phyloP scores from a whole-genome alignment of 2,329 filamentous ascomycete genomes.

The Pyrenophora teres region DNA sequence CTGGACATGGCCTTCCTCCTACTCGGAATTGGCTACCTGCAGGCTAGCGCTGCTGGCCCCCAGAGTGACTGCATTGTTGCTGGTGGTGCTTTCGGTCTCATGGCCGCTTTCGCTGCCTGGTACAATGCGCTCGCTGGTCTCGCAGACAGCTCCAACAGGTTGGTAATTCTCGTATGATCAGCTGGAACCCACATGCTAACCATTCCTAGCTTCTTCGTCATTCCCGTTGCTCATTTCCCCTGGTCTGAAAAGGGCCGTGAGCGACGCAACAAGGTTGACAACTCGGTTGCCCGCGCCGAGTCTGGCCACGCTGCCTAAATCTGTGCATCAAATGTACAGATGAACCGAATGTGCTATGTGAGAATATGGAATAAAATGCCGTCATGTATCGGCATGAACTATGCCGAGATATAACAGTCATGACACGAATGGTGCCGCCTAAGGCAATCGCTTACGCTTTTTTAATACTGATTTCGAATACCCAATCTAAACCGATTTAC shows the following conservation, averaged over 20 bases:
- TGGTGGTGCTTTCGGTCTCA: constrained; percentile 58
- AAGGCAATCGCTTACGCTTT: constrained; percentile 3
- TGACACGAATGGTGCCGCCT: not conserved
- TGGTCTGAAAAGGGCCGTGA: constrained; percentile 67
- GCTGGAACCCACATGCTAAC: constrained; percentile 13
- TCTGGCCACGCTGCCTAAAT: constrained; percentile 8
- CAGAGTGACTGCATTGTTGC: constrained; percentile 55
- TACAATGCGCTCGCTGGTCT: constrained; percentile 61
- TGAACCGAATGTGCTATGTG: not conserved
- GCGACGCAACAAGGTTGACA: constrained; percentile 48
- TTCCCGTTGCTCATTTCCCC: constrained; percentile 92
- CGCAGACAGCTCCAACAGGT: constrained; percentile 59
- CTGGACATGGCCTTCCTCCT: constrained; percentile 64
- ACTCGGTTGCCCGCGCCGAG: constrained; percentile 36
- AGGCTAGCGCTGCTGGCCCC: constrained; percentile 48
- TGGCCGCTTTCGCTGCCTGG: constrained; percentile 60
- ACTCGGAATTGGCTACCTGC: constrained; percentile 60
- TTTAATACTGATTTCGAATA: constrained; percentile 12
- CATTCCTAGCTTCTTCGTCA: constrained; percentile 77
- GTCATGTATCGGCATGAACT: constrained; percentile 1
- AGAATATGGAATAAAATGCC: not conserved
- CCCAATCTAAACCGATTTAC: not conserved
- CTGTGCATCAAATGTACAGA: not conserved
- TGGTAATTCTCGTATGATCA: constrained; percentile 9
- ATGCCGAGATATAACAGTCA: not conserved